Conservation (phyloP, 805 yeast genomes). For the Yamadazyma takamatsuzukensis region DNA sequence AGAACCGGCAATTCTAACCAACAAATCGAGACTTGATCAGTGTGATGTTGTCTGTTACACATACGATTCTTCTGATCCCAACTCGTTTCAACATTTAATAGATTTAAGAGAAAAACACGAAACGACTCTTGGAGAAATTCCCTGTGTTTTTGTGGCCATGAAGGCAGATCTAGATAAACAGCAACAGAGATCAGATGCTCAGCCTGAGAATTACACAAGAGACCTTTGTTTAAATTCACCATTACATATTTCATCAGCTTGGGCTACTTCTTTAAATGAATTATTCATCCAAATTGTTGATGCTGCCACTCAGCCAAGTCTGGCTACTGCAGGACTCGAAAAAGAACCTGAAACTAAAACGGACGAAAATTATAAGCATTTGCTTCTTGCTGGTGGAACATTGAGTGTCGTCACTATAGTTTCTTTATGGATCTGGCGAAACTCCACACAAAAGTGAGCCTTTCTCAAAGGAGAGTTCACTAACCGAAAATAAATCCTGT, state of each 20-base stretch:
- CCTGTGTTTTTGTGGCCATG: constrained; percentile 83
- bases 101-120: constrained; percentile 62
- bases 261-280: constrained; percentile 86
- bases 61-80: constrained; percentile 95
- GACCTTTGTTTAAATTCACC: constrained; percentile 71
- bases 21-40: constrained; percentile 62
- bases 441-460: constrained; percentile 28
- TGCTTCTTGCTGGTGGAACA: constrained; percentile 65
- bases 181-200: constrained; percentile 80
- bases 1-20: constrained; percentile 77
- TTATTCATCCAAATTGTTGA: constrained; percentile 83
- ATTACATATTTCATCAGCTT: constrained; percentile 81
- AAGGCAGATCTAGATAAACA: constrained; percentile 96
- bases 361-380: constrained; percentile 47
- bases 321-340: constrained; percentile 68
- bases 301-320: constrained; percentile 76
- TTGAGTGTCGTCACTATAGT: constrained; percentile 61
- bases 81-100: constrained; percentile 79
- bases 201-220: constrained; percentile 84
- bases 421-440: constrained; percentile 63
- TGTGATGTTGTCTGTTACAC: constrained; percentile 90
- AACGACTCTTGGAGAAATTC: constrained; percentile 58
- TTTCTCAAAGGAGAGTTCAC: constrained; percentile 1
- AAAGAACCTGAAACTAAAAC: constrained; percentile 60
- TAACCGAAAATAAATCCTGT: neutral